phyloP scores from a whole-genome alignment of 129 eudicot species.

The Flaveria ramosissima region DNA sequence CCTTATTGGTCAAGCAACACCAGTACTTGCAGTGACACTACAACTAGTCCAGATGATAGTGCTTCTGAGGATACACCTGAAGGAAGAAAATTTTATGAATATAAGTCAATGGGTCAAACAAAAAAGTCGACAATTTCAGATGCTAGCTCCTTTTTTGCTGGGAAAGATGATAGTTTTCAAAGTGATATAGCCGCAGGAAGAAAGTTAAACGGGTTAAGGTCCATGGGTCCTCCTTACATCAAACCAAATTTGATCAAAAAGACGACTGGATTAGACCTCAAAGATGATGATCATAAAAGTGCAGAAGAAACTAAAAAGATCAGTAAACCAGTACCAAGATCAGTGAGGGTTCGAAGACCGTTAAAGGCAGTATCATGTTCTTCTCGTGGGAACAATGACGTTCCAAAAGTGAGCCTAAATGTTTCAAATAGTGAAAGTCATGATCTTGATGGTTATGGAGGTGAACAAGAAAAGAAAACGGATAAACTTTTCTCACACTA shows the following conservation, averaged over 20 bases:
- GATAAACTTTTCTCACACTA: slow-evolving; percentile 46
- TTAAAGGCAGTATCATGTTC: slow-evolving; percentile 31
- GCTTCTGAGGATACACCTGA: slow-evolving; percentile 33
- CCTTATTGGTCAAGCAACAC: slow-evolving; percentile 34
- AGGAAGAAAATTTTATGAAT: slow-evolving; percentile 30
- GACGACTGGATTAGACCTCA: not conserved
- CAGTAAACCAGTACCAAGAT: slow-evolving; percentile 48
- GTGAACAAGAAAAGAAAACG: slow-evolving; percentile 40
- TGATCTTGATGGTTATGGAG: slow-evolving; percentile 42
- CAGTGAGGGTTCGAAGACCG: slow-evolving; percentile 59
- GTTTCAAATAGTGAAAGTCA: slow-evolving; percentile 26
- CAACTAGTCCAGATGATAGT: slow-evolving; percentile 38
- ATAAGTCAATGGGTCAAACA: slow-evolving; percentile 25
- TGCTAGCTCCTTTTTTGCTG: slow-evolving; percentile 4
- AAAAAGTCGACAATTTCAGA: slow-evolving; percentile 18
- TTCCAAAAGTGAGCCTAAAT: not conserved
- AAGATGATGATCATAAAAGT: not conserved
- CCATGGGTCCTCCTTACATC: slow-evolving; percentile 69
- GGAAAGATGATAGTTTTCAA: slow-evolving; percentile 19
- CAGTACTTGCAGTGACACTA: slow-evolving; percentile 22
- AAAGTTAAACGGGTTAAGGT: slow-evolving; percentile 38
- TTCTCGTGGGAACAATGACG: slow-evolving; percentile 19
- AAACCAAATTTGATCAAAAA: slow-evolving; percentile 32
- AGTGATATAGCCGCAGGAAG: slow-evolving; percentile 31
- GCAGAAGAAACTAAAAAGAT: slow-evolving; percentile 20